Evolutionary conservation across 2,329 filamentous ascomycete species (phyloP).

Genomic region (Hypoxylon sp.): DNA sequence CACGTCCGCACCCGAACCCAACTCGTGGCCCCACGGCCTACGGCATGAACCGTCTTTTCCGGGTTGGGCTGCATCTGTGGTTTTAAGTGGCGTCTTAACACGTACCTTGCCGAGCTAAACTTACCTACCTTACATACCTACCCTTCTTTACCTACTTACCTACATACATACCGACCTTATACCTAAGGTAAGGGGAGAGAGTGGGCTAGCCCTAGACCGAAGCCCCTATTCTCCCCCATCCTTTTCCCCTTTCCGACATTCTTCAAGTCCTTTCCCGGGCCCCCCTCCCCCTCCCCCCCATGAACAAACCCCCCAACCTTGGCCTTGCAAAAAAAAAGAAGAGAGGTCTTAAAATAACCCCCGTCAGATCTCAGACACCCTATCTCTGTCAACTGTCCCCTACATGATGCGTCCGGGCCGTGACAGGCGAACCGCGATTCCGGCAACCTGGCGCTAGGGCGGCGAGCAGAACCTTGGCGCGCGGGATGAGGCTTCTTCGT

Average conservation of each 20-base stretch:
- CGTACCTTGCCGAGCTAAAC: neutral
- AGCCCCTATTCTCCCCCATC: conserved; percentile 2
- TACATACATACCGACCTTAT: neutral
- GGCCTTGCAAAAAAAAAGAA: neutral
- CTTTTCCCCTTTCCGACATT: neutral
- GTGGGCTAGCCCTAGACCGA: conserved; percentile 11
- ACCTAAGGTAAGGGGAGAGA: neutral
- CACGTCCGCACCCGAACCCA: conserved; percentile 7
- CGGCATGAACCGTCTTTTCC: conserved; percentile 15
- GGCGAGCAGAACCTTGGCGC: neutral
- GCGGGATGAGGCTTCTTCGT: neutral
- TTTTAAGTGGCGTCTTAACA: conserved; percentile 17
- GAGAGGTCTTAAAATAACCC: conserved; percentile 4
- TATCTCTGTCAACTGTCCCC: conserved; percentile 11
- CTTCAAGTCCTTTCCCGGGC: neutral
- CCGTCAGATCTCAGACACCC: conserved; percentile 21
- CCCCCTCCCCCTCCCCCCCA: conserved; percentile 3
- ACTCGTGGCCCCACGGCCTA: conserved; percentile 2
- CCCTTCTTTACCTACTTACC: neutral
- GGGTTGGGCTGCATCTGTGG: conserved; percentile 7
- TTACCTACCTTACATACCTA: neutral
- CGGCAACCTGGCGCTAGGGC: conserved; percentile 7
- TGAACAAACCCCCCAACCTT: neutral
- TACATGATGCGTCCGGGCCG: conserved; percentile 27
- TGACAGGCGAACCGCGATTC: conserved; percentile 17